Evolutionary conservation across 768 basidiomycete species (phyloP).

Genomic region (Termitomyces heimii): DNA sequence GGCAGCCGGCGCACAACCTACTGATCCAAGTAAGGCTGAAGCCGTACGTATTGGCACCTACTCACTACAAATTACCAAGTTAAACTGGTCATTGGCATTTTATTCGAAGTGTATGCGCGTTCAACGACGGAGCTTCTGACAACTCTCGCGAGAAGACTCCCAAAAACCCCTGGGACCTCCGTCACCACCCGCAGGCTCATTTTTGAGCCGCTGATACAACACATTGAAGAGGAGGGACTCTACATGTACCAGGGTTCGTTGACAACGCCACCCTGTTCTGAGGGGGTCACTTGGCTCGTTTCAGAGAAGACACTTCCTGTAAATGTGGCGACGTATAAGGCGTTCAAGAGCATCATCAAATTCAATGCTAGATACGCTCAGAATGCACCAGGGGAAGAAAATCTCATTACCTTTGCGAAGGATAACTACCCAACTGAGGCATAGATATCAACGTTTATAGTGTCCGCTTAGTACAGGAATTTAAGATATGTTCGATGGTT

Average conservation of each 20-base stretch:
- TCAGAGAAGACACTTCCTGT: not conserved
- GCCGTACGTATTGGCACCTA: not conserved
- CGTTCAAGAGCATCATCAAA: slow-evolving; percentile 7
- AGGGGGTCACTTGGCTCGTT: slow-evolving; percentile 8
- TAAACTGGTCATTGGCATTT: slow-evolving; percentile 1
- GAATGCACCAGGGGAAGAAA: slow-evolving; percentile 4
- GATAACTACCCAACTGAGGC: not conserved
- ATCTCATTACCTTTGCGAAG: slow-evolving; percentile 4
- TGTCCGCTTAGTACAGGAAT: not conserved
- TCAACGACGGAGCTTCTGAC: slow-evolving; percentile 2
- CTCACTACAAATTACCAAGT: not conserved
- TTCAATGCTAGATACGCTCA: slow-evolving; percentile 8
- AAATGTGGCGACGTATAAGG: not conserved
- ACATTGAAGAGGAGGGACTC: not conserved
- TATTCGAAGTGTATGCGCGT: slow-evolving; percentile 1
- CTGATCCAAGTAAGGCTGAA: not conserved
- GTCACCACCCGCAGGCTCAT: not conserved
- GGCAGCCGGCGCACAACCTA: not conserved
- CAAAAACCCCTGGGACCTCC: not conserved
- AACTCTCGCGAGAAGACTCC: not conserved
- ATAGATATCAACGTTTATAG: not conserved
- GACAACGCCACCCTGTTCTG: slow-evolving; percentile 8
- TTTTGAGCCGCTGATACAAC: not conserved
- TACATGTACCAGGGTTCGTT: slow-evolving; percentile 8
- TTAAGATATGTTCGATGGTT: not conserved